A percentile compares a stretch with the other conserved stretches of the same genome.
Conservation (phyloP, 208 protist species). For the Naegleria fowleri region DNA sequence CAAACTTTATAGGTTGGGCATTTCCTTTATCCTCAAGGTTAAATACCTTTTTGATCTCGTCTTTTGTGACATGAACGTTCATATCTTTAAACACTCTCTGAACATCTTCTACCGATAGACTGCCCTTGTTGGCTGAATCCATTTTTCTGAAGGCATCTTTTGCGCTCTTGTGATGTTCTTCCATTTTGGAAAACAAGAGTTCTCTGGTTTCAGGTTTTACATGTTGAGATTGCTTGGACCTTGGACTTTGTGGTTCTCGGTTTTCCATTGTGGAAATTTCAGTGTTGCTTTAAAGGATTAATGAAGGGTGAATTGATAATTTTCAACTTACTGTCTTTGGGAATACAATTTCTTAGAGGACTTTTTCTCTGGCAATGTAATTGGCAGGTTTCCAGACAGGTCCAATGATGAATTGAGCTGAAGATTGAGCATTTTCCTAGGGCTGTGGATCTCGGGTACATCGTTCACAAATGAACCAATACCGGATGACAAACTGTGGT, state of each 20-base stretch:
- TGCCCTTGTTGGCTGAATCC: background rate
- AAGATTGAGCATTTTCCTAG: background rate
- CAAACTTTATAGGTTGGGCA: background rate
- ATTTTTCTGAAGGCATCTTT: background rate
- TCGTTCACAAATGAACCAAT: background rate
- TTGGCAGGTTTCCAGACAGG: background rate
- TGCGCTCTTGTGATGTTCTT: background rate
- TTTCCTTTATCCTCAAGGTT: background rate
- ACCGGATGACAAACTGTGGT: background rate
- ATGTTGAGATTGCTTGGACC: background rate
- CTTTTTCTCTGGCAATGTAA: background rate
- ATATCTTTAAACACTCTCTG: background rate
- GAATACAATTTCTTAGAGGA: background rate
- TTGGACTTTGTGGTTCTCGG: background rate
- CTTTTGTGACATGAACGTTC: background rate
- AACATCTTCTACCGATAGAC: background rate
- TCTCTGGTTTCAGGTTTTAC: background rate
- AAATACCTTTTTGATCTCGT: background rate
- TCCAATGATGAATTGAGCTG: too few relatives aligned
- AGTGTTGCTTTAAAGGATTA: background rate
- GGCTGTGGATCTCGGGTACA: background rate
- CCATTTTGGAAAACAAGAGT: background rate
- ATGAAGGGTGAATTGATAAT: too few relatives aligned
- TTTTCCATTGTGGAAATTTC: background rate
- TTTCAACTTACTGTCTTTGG: background rate